A percentile compares a stretch with the other conserved stretches of the same genome.
These are phyloP conservation scores for Phanerodontia chrysosporium DNA, from an alignment of 768 basidiomycete genomes.

Conservation along the genomic window DNA sequence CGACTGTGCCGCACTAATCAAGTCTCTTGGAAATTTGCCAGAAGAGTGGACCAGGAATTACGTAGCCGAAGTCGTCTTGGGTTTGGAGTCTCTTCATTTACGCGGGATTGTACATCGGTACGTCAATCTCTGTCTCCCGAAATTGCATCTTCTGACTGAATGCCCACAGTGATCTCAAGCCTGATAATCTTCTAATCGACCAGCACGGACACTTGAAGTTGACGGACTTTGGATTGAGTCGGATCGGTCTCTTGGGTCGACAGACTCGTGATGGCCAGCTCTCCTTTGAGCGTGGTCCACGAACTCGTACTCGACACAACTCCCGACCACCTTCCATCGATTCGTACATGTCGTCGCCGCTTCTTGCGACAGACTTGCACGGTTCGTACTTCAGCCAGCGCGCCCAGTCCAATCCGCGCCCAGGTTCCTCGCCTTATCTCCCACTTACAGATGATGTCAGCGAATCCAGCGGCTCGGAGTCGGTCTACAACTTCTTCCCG, in stretches of 20 bases:
- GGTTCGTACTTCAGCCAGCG: slow-evolving; percentile 82
- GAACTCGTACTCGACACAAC: slow-evolving; percentile 49
- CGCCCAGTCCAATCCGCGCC: slow-evolving; percentile 52
- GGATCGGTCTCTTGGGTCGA: slow-evolving; percentile 96
- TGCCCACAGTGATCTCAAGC: slow-evolving; percentile 84
- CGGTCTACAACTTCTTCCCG: slow-evolving; percentile 51
- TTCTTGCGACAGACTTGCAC: slow-evolving; percentile 53
- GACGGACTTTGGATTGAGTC: slow-evolving; percentile 95
- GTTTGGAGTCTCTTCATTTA: slow-evolving; percentile 94
- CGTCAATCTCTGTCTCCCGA: slow-evolving; percentile 21
- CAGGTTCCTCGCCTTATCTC: slow-evolving; percentile 63
- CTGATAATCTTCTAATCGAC: slow-evolving; percentile 97
- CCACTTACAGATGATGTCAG: slow-evolving; percentile 73
- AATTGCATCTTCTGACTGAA: slow-evolving; percentile 2
- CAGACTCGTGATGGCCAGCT: slow-evolving; percentile 72
- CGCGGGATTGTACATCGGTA: slow-evolving; percentile 96
- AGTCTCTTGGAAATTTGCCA: slow-evolving; percentile 86
- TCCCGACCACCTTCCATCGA: slow-evolving; percentile 83
- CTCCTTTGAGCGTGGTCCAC: slow-evolving; percentile 26
- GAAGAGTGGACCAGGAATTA: slow-evolving; percentile 98
- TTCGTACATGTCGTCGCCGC: slow-evolving; percentile 74
- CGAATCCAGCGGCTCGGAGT: slow-evolving; percentile 88
- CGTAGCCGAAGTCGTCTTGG: slow-evolving; percentile 92
- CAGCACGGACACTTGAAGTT: slow-evolving; percentile 95
- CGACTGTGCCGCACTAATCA: slow-evolving; percentile 96